Base-by-base conservation (phyloP, 352 stramenopile species). In the Hyaloperonospora brassicae region DNA sequence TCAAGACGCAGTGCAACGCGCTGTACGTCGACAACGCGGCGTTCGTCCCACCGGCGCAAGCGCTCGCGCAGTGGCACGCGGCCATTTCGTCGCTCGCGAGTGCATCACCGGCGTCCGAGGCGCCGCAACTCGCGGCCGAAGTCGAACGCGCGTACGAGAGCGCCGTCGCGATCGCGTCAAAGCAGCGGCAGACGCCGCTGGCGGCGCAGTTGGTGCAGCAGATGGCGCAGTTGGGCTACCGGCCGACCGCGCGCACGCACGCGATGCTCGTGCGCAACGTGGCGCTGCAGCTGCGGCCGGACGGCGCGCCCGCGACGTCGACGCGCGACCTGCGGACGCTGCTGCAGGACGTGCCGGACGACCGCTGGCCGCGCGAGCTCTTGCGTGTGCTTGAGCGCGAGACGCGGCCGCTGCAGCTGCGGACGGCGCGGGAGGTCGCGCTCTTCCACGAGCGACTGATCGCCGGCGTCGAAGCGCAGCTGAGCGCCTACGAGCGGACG, bases 111-210 rank as follows among this genome's bases (percentile, higher is more conserved):
- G 4, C 27, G 0, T 17, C 42, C 0, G 38, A 59, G 12, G 47
- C 84, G 0, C 35, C 38, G 11, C 43, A 67, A 25, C n/a, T n/a
- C n/a, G n/a, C n/a, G n/a, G n/a, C n/a, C n/a, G 65, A 85, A 40
- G 52, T 87, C 27, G 49, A 45, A 23, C 57, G 60, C 5, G 76
- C 65, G 2, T 90, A 88, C 54, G 77, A 87, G 45, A 79, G 67
- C 38, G 79, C 70, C 40, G 65, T 90, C 12, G 77, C 79, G 10
- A 86, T 90, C 52, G 70, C 77, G 13, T 71, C 70, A 50, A 90
- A 90, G 66, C 79, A 90, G 59, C 64, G 67, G 24, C 74, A 90
- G 52, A 84, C 86, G 31, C 52, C 66, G 5, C 40, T 87, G 13
- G 73, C 72, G 7, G 54, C 48, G 22, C 64, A 46, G 17, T 59